These are phyloP conservation scores for Plasmodium gallinaceum DNA, from an alignment of 169 alveolate genomes.

Conservation along the genomic window DNA sequence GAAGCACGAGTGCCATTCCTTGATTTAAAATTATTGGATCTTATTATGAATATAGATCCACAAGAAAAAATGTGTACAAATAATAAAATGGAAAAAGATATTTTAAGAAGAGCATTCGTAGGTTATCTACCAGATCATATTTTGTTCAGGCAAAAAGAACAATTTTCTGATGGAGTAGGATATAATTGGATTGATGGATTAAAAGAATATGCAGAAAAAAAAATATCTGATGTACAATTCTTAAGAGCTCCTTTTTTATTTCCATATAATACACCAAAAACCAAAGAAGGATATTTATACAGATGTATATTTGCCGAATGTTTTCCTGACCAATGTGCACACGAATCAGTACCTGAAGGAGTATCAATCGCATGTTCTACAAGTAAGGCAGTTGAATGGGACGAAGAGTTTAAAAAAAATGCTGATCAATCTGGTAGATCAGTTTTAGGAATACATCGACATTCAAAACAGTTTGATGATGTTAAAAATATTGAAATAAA, in stretches of 20 bases:
- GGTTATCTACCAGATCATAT: constrained; percentile 89
- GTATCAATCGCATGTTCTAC: constrained; percentile 78
- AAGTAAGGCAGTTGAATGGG: constrained; percentile 79
- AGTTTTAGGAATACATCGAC: constrained; percentile 44
- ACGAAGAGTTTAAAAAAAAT: constrained; percentile 55
- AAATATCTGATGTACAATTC: constrained; percentile 78
- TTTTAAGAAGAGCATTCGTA: constrained; percentile 87
- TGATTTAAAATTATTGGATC: constrained; percentile 72
- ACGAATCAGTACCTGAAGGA: constrained; percentile 78
- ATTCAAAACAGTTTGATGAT: constrained; percentile 37
- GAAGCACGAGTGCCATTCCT: constrained; percentile 93
- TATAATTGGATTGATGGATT: constrained; percentile 85
- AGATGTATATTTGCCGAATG: constrained; percentile 78
- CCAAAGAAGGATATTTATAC: constrained; percentile 83
- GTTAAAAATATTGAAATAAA: neutral
- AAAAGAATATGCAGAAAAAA: constrained; percentile 79
- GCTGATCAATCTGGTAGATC: constrained; percentile 78
- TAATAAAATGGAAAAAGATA: constrained; percentile 84
- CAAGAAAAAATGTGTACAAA: constrained; percentile 60
- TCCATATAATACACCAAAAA: constrained; percentile 81
- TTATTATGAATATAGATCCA: constrained; percentile 73
- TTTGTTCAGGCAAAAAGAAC: constrained; percentile 91
- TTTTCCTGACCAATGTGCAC: constrained; percentile 78
- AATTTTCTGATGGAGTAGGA: constrained; percentile 89
- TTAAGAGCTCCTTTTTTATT: constrained; percentile 69